These are phyloP conservation scores for Tetradesmus obliquus DNA, from an alignment of 139 green algal genomes.

Conservation along the genomic window DNA sequence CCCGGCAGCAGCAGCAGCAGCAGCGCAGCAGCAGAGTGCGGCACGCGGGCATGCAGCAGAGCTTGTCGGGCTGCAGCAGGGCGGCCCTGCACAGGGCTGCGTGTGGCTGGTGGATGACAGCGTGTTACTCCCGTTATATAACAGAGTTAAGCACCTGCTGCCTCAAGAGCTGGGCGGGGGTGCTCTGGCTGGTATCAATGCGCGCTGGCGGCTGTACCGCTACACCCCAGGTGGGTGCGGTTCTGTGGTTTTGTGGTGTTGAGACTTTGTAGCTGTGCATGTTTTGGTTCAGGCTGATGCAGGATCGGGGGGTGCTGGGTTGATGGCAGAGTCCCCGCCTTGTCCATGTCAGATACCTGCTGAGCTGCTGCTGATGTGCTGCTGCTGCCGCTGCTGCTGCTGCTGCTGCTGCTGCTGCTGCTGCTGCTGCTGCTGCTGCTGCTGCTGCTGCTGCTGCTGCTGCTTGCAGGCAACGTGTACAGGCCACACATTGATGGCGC, in stretches of 20 bases:
- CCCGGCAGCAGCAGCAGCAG: slow-evolving; percentile 7
- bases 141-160: slow-evolving; percentile 49
- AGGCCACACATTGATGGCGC: slow-evolving; percentile 70
- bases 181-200: slow-evolving; percentile 61
- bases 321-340: too few species aligned
- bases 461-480: slow-evolving; percentile 55
- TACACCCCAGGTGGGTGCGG: slow-evolving; percentile 44
- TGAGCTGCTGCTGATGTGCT: too few species aligned
- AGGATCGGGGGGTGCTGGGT: background rate
- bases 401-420: background rate
- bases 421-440: background rate
- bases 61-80: slow-evolving; percentile 13
- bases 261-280: too few species aligned
- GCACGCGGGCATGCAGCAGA: slow-evolving; percentile 22
- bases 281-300: too few species aligned
- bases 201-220: slow-evolving; percentile 61
- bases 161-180: slow-evolving; percentile 56
- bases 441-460: background rate
- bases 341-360: too few species aligned
- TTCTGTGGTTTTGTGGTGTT: background rate
- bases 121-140: slow-evolving; percentile 50
- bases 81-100: slow-evolving; percentile 52
- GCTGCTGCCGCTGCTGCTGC: background rate
- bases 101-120: slow-evolving; percentile 66
- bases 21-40: slow-evolving; percentile 4